These are phyloP conservation scores for Rhodocollybia butyracea DNA, from an alignment of 768 basidiomycete genomes.

Conservation along the genomic window DNA sequence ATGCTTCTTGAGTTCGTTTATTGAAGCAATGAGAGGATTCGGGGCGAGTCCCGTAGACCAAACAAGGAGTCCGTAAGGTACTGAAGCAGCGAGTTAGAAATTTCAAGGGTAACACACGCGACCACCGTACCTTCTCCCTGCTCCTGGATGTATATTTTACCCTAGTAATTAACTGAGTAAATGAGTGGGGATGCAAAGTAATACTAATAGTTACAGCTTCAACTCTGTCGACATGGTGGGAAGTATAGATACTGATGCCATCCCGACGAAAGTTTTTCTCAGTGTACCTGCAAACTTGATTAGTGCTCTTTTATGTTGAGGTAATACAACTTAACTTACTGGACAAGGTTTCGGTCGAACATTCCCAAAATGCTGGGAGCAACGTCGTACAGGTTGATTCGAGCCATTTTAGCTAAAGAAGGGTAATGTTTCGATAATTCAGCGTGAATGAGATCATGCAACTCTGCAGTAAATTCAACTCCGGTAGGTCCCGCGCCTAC, in stretches of 20 bases:
- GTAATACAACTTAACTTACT: slow-evolving; percentile 32
- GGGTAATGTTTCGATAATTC: slow-evolving; percentile 67
- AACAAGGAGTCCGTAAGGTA: slow-evolving; percentile 78
- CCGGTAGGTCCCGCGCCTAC: slow-evolving; percentile 82
- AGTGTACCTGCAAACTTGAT: slow-evolving; percentile 45
- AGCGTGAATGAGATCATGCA: slow-evolving; percentile 71
- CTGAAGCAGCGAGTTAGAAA: slow-evolving; percentile 39
- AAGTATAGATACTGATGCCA: slow-evolving; percentile 69
- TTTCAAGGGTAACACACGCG: no score
- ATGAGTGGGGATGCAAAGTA: neutral
- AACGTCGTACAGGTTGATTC: slow-evolving; percentile 81
- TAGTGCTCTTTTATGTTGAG: neutral
- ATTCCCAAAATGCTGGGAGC: slow-evolving; percentile 70
- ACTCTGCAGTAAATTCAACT: slow-evolving; percentile 81
- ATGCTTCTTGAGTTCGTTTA: slow-evolving; percentile 60
- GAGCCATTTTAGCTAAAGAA: slow-evolving; percentile 55
- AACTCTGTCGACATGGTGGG: slow-evolving; percentile 70
- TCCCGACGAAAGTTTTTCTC: slow-evolving; percentile 70
- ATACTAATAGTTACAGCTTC: slow-evolving; percentile 39
- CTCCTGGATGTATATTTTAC: slow-evolving; percentile 67
- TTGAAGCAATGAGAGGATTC: slow-evolving; percentile 70
- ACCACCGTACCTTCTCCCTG: slow-evolving; percentile 56
- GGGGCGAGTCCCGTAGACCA: slow-evolving; percentile 87
- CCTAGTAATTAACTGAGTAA: no score
- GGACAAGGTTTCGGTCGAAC: slow-evolving; percentile 67